Conservation (phyloP, 257 asterid genomes). For the Nicotiana sylvestris region DNA sequence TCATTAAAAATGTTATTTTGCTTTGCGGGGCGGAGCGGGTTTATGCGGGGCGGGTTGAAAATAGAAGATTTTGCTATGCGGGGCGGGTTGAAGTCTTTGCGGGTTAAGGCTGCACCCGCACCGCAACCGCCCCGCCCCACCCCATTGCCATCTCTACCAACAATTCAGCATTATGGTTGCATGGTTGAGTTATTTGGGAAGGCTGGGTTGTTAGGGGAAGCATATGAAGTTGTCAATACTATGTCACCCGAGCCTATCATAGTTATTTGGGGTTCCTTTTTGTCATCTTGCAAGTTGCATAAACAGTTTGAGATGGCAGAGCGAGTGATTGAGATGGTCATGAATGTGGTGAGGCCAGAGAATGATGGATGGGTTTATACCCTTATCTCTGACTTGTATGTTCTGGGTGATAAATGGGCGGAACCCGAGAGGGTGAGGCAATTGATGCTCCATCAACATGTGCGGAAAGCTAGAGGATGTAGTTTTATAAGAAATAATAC, state of each 20-base stretch:
- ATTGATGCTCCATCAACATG: constrained; percentile 42
- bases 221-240: constrained; percentile 38
- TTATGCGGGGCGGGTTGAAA: no score
- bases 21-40: no score
- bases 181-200: constrained; percentile 67
- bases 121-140: no score
- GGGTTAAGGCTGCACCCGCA: no score
- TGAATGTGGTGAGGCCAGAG: constrained; percentile 47
- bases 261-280: constrained; percentile 63
- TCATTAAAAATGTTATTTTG: no score
- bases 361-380: constrained; percentile 58
- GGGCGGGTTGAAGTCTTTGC: no score
- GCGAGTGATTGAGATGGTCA: constrained; percentile 43
- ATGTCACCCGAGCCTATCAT: constrained; percentile 56
- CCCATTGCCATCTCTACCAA: background rate
- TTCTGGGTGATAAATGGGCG: constrained; percentile 39
- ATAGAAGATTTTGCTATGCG: no score
- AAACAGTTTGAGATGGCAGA: constrained; percentile 52
- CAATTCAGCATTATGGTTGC: constrained; percentile 65
- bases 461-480: constrained; percentile 51
- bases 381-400: constrained; percentile 50
- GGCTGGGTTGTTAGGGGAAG: constrained; percentile 55
- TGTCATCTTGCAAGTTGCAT: constrained; percentile 61
- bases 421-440: constrained; percentile 52
- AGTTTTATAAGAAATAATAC: constrained; percentile 32